These are phyloP conservation scores for Acacia pycnantha DNA, from an alignment of 331 rosid genomes.

Conservation along the genomic window DNA sequence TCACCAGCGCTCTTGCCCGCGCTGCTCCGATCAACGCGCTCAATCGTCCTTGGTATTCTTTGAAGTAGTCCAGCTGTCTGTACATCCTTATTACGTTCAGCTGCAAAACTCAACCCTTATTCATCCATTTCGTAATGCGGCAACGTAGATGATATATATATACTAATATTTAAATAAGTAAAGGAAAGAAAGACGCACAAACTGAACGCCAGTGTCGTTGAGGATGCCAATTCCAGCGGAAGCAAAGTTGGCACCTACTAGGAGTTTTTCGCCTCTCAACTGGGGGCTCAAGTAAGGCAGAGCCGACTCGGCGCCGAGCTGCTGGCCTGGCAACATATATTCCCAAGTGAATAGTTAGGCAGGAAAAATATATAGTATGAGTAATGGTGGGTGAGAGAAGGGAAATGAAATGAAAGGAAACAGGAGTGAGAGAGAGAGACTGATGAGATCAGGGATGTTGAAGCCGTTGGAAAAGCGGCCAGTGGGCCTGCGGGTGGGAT, in stretches of 20 bases:
- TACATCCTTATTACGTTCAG: constrained; percentile 57
- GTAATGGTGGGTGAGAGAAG: too few relatives aligned
- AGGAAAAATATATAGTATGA: too few relatives aligned
- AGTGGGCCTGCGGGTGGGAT: constrained; percentile 62
- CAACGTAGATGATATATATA: too few relatives aligned
- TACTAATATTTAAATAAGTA: too few relatives aligned
- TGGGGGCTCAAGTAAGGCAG: constrained; percentile 81
- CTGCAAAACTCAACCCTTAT: constrained; percentile 25
- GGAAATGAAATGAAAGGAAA: not conserved
- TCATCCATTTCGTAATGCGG: too few relatives aligned
- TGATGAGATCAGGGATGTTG: constrained; percentile 69
- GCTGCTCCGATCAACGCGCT: constrained; percentile 41
- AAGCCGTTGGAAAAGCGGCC: constrained; percentile 86
- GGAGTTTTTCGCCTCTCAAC: constrained; percentile 59
- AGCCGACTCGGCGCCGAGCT: constrained; percentile 49
- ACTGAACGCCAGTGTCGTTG: constrained; percentile 87
- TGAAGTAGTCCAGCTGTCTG: constrained; percentile 57
- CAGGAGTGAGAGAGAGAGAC: constrained; percentile 25
- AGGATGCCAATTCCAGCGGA: constrained; percentile 91
- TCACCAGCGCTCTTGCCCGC: constrained; percentile 42
- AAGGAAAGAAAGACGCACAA: constrained; percentile 49
- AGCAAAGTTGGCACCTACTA: constrained; percentile 87
- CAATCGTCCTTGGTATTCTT: constrained; percentile 59
- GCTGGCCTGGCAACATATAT: constrained; percentile 48
- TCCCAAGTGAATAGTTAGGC: too few relatives aligned